Evolutionary conservation across 139 green algal genomes (phyloP), one percentile per base, ranked within the genome.

Genomic region (Chlamydomonas applanata): DNA sequence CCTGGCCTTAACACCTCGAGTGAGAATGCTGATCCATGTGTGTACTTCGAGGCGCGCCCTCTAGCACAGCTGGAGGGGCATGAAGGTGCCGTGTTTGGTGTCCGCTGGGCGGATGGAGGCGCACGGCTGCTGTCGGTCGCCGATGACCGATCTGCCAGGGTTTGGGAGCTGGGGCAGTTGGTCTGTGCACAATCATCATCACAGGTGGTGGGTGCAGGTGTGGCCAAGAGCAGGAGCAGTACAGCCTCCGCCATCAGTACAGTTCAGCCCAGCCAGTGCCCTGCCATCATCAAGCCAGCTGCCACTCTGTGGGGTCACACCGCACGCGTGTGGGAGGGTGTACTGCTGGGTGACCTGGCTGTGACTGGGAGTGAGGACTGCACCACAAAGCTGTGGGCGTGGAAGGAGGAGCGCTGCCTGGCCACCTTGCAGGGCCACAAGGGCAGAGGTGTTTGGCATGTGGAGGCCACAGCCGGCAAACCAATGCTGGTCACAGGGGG

Each of bases 351-450:
- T 3, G 2, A 57, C 46, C 53, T 80, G 36, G 33, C 74, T 34
- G 67, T 75, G 46, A 80, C 75, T 0, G 75, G 67, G 9, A 71
- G 53, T 24, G 75, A 80, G 75, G 75, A 80, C 75, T 80, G 75
- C 67, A 75, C 40, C 5, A 66, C 36, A 13, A 33, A 66, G 57
- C 40, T 80, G 65, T 80, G 75, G 75, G 52, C 74, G 2, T 72
- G 36, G 57, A 29, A 14, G 4, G 29, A n/a, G 29, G 56, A 66
- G 24, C 34, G 40, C 20, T 75, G 65, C 56, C 35, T 80, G 40
- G 67, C 56, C 2, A 54, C 69, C 25, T 25, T 80, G 75, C 66
- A 80, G 56, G 75, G 73, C 20, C 75, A 81, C 57, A 29, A 59
- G 2, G 75, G 75, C 2, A 67, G 75, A 3, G 75, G 75, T 22